These are phyloP conservation scores for Pichia sp. DNA, from an alignment of 1,139 yeast species.

Conservation along the genomic window DNA sequence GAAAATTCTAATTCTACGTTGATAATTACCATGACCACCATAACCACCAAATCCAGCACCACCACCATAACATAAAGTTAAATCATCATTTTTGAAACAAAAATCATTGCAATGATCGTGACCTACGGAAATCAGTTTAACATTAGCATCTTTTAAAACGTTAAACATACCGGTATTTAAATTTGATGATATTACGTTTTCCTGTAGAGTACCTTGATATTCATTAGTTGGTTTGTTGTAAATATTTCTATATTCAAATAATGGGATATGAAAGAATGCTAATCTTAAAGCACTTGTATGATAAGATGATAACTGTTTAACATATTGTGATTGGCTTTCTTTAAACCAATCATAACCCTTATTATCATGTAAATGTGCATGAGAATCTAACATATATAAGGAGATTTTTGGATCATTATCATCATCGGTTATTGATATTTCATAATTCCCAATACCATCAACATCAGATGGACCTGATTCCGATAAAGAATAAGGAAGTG, in stretches of 20 bases:
- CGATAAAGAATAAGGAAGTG: constrained; percentile 64
- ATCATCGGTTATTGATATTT: constrained; percentile 42
- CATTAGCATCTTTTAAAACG: constrained; percentile 55
- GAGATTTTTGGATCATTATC: constrained; percentile 34
- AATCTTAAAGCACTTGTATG: constrained; percentile 45
- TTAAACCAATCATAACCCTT: constrained; percentile 76
- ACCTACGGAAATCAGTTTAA: constrained; percentile 71
- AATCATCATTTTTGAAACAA: constrained; percentile 50
- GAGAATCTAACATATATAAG: constrained; percentile 77
- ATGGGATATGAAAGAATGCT: constrained; percentile 92
- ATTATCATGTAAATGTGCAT: constrained; percentile 63
- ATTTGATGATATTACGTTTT: constrained; percentile 72
- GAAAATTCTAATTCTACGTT: constrained; percentile 66
- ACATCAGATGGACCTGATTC: constrained; percentile 56
- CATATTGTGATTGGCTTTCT: constrained; percentile 59
- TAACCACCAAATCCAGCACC: constrained; percentile 93
- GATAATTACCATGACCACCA: constrained; percentile 82
- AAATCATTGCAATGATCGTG: constrained; percentile 95
- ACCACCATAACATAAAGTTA: constrained; percentile 94
- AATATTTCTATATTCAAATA: constrained; percentile 56
- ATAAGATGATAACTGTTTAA: constrained; percentile 34
- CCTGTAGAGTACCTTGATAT: constrained; percentile 45
- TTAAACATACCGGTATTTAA: constrained; percentile 61
- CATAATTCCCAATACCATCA: constrained; percentile 78
- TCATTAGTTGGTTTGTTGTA: constrained; percentile 12